Conservation (phyloP, 2,329 filamentous ascomycete genomes). For the Colletotrichum sp. region DNA sequence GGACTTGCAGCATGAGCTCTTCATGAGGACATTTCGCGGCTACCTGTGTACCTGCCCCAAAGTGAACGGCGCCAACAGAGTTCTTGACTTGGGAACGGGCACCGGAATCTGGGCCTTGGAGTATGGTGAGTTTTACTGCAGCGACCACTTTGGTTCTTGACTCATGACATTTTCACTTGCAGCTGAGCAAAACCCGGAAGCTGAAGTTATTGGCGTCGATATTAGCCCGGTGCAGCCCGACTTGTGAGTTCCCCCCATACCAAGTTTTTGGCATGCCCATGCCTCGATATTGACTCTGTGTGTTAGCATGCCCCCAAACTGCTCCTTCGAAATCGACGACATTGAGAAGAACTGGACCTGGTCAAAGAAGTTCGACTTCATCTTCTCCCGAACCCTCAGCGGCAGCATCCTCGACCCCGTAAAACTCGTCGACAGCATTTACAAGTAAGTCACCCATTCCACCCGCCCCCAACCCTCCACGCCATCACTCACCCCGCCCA, state of each 20-base stretch:
- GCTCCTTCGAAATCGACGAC: constrained; percentile 47
- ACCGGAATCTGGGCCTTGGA: constrained; percentile 32
- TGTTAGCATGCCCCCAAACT: constrained; percentile 45
- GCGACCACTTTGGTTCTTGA: rapidly evolving
- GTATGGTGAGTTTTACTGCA: constrained; percentile 22
- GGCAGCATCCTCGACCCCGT: constrained; percentile 31
- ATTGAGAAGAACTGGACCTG: constrained; percentile 38
- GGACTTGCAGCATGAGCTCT: constrained; percentile 43
- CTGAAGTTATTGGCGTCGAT: constrained; percentile 26
- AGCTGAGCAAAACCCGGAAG: constrained; percentile 34
- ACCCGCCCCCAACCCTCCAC: too few species aligned
- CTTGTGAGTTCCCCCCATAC: not conserved
- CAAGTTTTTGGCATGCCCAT: rapidly evolving
- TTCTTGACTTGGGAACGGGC: constrained; percentile 30
- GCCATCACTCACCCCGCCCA: not conserved
- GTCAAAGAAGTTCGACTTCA: constrained; percentile 37
- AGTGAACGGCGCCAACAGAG: constrained; percentile 20
- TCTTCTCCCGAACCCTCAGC: constrained; percentile 36
- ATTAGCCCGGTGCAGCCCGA: constrained; percentile 18
- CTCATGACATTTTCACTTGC: not conserved
- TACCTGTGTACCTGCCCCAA: constrained; percentile 33
- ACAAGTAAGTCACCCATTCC: not conserved
- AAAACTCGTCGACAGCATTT: constrained; percentile 28
- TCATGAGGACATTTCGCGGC: constrained; percentile 34
- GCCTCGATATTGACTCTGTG: not conserved